These are phyloP conservation scores for Mycena albidolilacea DNA, from an alignment of 768 basidiomycete species.

Conservation along the genomic window DNA sequence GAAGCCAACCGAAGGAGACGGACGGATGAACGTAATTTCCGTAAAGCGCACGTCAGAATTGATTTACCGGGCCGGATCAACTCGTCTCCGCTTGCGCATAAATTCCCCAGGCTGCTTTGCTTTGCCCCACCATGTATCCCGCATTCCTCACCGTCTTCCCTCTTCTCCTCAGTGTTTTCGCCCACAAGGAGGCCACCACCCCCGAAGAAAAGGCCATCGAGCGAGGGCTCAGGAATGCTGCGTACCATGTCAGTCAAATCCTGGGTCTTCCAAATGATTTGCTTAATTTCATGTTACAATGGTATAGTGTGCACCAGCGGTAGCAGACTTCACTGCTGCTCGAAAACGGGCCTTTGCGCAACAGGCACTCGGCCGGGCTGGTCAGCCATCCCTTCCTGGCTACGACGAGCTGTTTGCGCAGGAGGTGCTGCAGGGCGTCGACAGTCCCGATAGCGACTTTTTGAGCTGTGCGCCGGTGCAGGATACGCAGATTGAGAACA, in stretches of 20 bases:
- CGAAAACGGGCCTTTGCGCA: conserved; percentile 65
- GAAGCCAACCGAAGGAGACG: conserved; percentile 32
- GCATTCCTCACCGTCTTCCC: conserved; percentile 43
- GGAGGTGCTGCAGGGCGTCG: conserved; percentile 40
- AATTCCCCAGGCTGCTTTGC: conserved; percentile 8
- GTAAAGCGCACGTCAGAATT: background rate
- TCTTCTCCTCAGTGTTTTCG: conserved; percentile 44
- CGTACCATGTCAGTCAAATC: conserved; percentile 60
- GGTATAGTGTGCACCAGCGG: conserved; percentile 65
- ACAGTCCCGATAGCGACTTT: conserved; percentile 47
- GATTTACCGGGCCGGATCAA: conserved; percentile 23
- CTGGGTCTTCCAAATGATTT: too few species aligned
- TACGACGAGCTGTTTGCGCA: conserved; percentile 61
- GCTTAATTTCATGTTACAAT: too few species aligned
- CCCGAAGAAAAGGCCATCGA: conserved; percentile 64
- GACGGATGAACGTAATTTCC: conserved; percentile 20
- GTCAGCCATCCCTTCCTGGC: conserved; percentile 53
- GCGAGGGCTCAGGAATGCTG: conserved; percentile 64
- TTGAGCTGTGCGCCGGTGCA: conserved; percentile 64
- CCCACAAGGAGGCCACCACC: conserved; percentile 62
- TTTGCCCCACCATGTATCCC: conserved; percentile 25
- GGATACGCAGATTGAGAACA: conserved; percentile 66
- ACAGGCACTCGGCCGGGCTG: conserved; percentile 54
- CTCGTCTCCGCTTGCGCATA: conserved; percentile 20
- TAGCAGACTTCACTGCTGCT: conserved; percentile 65